These are phyloP conservation scores for Oryza longistaminata DNA, from an alignment of 176 grass and related monocot species.

Conservation along the genomic window DNA sequence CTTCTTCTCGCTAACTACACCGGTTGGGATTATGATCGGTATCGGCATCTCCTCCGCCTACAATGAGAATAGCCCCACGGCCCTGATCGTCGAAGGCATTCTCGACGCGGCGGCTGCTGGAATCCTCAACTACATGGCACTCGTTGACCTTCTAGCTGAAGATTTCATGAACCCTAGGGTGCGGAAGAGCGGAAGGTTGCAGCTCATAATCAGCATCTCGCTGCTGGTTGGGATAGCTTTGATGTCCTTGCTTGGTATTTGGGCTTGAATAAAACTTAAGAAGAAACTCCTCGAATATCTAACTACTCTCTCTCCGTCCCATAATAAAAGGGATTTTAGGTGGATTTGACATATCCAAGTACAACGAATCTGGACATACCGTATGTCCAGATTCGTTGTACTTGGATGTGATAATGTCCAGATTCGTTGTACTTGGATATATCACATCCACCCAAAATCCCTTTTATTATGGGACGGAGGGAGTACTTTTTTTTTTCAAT, in stretches of 20 bases:
- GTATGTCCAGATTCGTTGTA: too few species aligned
- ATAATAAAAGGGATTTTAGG: too few species aligned
- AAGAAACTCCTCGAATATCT: too few species aligned
- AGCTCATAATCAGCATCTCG: conserved; percentile 46
- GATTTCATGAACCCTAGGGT: conserved; percentile 70
- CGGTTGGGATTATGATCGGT: conserved; percentile 57
- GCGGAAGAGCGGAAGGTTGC: conserved; percentile 49
- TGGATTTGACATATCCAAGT: too few species aligned
- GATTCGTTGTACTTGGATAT: too few species aligned
- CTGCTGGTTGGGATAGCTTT: conserved; percentile 45
- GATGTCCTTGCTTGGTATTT: conserved; percentile 78
- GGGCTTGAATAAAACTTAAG: conserved; percentile 40
- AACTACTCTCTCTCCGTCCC: neutral
- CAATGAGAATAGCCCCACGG: conserved; percentile 58
- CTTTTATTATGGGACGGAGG: too few species aligned
- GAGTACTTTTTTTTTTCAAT: too few species aligned
- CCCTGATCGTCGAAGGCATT: conserved; percentile 64
- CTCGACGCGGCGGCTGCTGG: conserved; percentile 38
- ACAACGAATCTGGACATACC: too few species aligned
- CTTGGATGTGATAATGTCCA: too few species aligned
- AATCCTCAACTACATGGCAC: conserved; percentile 75
- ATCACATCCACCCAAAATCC: too few species aligned
- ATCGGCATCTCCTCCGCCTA: conserved; percentile 63
- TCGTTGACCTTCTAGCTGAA: conserved; percentile 61
- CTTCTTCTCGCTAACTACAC: conserved; percentile 78